Base-by-base conservation (phyloP, 495 filamentous ascomycete genomes). In the Pyronema omphalodes region DNA sequence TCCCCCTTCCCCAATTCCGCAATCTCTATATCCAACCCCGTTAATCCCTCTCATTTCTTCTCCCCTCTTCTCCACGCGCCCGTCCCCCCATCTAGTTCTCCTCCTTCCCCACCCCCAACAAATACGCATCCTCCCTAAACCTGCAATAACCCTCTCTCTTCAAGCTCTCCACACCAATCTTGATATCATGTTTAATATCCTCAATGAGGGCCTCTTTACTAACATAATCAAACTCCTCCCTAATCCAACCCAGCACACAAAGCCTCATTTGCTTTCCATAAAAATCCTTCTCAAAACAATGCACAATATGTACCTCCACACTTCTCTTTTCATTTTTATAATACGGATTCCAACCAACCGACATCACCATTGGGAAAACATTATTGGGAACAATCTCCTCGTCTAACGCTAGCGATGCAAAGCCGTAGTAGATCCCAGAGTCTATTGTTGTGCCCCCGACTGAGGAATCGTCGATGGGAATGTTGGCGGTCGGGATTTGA, bases 401-500 rank as follows among this genome's bases (percentile, higher is more conserved):
- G 29, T 40, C 44, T 3, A 88, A 69, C 14, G 68, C 63, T 39
- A 87, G 73, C 0, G 84, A 75, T 0, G 85, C 86, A 67, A 82
- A 94, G 52, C 91, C 91, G 63, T 84, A 95, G 69, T 98, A 96
- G 14, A 98, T 82, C 43, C 91, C 91, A 17, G 78, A 82, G 29
- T 76, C 72, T 35, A 85, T 71, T 51, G 77, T 73, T 7, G 76
- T 71, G 63, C 85, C 87, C 14, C 80, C 78, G 37, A 81, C 74
- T 35, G 56, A 61, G 37, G 84, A 68, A 7, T 78, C 79, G 52
- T 82, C 79, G 53, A 93, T 73, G 40, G 91, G 88, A 58, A 98
- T 88, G 71, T 98, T 98, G 61, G 91, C 91, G 0, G 91, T 98
- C 3, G 91, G 91, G 68, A 96, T 95, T 53, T 89, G 87, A 55